These are phyloP conservation scores for Naganishia antarctica DNA, from an alignment of 768 basidiomycete species.

Conservation along the genomic window DNA sequence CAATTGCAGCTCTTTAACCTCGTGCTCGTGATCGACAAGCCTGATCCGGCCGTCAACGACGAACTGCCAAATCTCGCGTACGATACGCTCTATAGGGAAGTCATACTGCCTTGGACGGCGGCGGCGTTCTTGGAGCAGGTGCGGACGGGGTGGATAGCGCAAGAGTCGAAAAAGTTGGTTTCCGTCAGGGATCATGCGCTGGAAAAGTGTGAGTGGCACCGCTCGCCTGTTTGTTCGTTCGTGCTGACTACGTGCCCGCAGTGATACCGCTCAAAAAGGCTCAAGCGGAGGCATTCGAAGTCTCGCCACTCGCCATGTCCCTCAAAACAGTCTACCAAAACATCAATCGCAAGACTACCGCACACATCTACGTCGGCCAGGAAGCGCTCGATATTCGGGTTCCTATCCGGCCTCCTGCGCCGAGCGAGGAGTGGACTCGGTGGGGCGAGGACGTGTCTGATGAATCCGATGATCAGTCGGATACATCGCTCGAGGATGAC, in stretches of 20 bases:
- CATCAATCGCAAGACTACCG: constrained; percentile 69
- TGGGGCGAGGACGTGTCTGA: constrained; percentile 42
- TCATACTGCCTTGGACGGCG: constrained; percentile 83
- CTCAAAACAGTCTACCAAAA: constrained; percentile 75
- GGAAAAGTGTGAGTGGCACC: constrained; percentile 39
- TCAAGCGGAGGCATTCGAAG: constrained; percentile 56
- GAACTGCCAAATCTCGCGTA: constrained; percentile 32
- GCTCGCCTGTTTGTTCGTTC: not conserved
- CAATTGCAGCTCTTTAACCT: constrained; percentile 62
- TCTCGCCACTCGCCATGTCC: constrained; percentile 69
- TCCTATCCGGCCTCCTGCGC: constrained; percentile 63
- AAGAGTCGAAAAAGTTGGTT: constrained; percentile 68
- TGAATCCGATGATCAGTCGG: constrained; percentile 24
- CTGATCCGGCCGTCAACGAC: constrained; percentile 59
- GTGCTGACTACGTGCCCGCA: constrained; percentile 20
- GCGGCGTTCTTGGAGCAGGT: constrained; percentile 90
- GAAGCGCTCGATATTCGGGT: constrained; percentile 80
- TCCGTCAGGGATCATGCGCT: constrained; percentile 67
- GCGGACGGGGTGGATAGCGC: constrained; percentile 74
- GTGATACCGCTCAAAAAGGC: constrained; percentile 43
- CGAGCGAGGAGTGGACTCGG: constrained; percentile 41
- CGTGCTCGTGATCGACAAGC: constrained; percentile 78
- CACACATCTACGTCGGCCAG: constrained; percentile 70
- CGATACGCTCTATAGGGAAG: constrained; percentile 80
- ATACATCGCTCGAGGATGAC: constrained; percentile 29